Evolutionary conservation across 2,329 filamentous ascomycete genomes (phyloP), one percentile per base, ranked within the genome.

Genomic region (Endoconidiophora polonica): DNA sequence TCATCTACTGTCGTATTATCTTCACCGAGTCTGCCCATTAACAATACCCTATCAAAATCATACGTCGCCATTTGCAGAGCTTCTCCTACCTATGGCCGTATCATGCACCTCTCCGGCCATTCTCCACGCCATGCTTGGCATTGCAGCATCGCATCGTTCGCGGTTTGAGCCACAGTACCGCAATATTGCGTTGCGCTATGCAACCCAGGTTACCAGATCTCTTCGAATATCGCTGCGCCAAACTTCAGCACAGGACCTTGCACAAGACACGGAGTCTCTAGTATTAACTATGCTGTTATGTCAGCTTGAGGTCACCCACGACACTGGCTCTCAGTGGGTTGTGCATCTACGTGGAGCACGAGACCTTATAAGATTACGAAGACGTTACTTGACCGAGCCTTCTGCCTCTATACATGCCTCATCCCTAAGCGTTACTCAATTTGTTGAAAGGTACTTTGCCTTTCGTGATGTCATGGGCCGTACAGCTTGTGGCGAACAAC

Each of bases 381-480:
- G 26, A 20, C 44, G 38, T 14, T 22, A 40, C n/a, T 4, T 40
- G 4, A 12, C 16, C 56, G 63, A 9, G 59, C 58, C 5, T 57
- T 58, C 4, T 5, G 6, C 23, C 1, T 18, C 46, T 23, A 6
- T 16, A 12, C 12, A 14, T 29, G 7, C 38, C 3, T 16, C 40
- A n/a, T 9, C 18, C 3, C n/a, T 22, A 2, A 24, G 33, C 5
- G 55, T 55, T 26, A 52, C 50, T 2, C 41, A 39, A 16, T 56
- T 56, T 50, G 61, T 65, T 2, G 66, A 69, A 54, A 61, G 62
- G 5, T 69, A 68, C 52, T 69, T 69, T 50, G 67, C 67, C 14
- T 69, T 68, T 39, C 66, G 68, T 50, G 66, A 69, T 53, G 65
- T 69, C 42, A 68, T 68, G 59, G 66, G 66, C 6, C 63, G 66